phyloP scores from a whole-genome alignment of 768 basidiomycete genomes.

The Mycena vitilis region DNA sequence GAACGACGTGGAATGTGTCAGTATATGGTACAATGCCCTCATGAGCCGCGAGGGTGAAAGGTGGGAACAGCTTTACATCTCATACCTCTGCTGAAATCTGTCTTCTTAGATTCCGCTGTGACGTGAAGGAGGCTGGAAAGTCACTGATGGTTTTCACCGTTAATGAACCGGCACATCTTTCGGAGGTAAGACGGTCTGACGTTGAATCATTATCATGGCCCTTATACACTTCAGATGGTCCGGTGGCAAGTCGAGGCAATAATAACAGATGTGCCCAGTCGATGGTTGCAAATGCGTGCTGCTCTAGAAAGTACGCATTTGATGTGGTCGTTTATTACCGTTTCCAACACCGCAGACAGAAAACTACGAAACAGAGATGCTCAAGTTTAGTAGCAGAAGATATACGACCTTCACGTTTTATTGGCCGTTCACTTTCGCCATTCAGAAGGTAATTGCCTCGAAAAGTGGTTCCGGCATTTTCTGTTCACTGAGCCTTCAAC shows the following conservation, averaged over 20 bases:
- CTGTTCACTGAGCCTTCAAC: background rate
- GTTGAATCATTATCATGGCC: background rate
- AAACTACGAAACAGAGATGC: slow-evolving; percentile 55
- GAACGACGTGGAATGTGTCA: slow-evolving; percentile 71
- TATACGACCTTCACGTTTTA: slow-evolving; percentile 60
- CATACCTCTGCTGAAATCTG: too few relatives aligned
- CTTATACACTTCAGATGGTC: slow-evolving; percentile 50
- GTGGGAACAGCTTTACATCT: slow-evolving; percentile 42
- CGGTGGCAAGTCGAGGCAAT: slow-evolving; percentile 65
- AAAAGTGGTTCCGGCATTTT: background rate
- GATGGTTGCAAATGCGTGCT: slow-evolving; percentile 55
- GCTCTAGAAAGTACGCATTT: slow-evolving; percentile 48
- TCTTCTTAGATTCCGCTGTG: slow-evolving; percentile 62
- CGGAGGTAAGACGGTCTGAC: slow-evolving; percentile 53
- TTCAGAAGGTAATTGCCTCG: slow-evolving; percentile 21
- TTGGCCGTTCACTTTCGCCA: slow-evolving; percentile 43
- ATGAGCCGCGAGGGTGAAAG: slow-evolving; percentile 63
- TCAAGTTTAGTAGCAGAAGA: slow-evolving; percentile 48
- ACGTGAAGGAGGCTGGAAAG: slow-evolving; percentile 69
- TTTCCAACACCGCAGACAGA: slow-evolving; percentile 39
- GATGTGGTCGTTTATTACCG: background rate
- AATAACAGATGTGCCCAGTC: slow-evolving; percentile 63
- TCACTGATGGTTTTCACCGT: slow-evolving; percentile 82
- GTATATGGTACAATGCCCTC: slow-evolving; percentile 66
- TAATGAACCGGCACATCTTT: slow-evolving; percentile 71